phyloP scores from a whole-genome alignment of 306 rosid species.

The Cucumis melo region DNA sequence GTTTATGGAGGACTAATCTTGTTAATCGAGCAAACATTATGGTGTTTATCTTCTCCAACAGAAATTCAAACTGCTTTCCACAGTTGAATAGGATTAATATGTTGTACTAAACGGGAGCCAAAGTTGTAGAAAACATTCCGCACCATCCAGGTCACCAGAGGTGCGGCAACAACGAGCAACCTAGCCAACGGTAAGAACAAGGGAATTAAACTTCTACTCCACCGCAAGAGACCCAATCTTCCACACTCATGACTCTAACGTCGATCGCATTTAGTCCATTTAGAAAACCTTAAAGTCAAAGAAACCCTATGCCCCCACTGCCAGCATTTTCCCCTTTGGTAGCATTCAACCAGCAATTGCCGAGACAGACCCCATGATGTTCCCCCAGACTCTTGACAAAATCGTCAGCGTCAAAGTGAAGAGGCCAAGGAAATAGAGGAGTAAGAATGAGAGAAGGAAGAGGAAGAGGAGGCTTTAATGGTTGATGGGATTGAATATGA shows the following conservation, averaged over 20 bases:
- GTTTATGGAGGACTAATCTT: too few species aligned
- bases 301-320: not conserved
- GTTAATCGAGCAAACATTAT: too few species aligned
- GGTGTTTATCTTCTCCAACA: too few species aligned
- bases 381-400: constrained; percentile 29
- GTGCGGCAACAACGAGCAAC: constrained; percentile 33
- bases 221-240: constrained; percentile 72
- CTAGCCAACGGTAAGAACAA: constrained; percentile 46
- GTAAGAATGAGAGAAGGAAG: constrained; percentile 24
- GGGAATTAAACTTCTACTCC: constrained; percentile 61
- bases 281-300: constrained; percentile 28
- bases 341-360: not conserved
- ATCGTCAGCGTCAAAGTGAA: constrained; percentile 25
- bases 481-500: constrained; percentile 46
- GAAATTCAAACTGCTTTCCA: too few species aligned
- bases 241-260: constrained; percentile 49
- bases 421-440: constrained; percentile 38
- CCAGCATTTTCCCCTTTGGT: not conserved
- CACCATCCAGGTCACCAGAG: constrained; percentile 45
- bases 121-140: constrained; percentile 28
- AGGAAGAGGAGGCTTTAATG: constrained; percentile 29
- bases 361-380: not conserved
- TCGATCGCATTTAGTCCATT: constrained; percentile 62
- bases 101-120: not conserved
- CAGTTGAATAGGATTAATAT: too few species aligned